Percentiles rank a stretch among this genome's conserved stretches.
Evolutionary conservation across 768 basidiomycete species (phyloP).

Genomic region (Candolleomyces aberdarensis): DNA sequence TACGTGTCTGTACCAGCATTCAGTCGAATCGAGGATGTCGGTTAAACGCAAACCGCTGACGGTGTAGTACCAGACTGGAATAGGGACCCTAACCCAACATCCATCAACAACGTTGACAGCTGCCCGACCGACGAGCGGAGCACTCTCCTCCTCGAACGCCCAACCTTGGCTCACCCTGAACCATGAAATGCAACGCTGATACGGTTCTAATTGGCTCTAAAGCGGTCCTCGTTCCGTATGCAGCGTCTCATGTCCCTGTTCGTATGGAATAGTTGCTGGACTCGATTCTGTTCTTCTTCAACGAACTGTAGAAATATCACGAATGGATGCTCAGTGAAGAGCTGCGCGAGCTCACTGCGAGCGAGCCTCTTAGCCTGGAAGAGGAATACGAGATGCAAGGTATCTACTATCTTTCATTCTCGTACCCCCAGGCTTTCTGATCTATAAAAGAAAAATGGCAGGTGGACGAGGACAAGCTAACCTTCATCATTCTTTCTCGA

Average conservation of each 20-base stretch:
- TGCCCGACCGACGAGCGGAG: too few relatives aligned
- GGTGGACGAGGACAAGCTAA: conserved; percentile 83
- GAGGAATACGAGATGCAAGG: conserved; percentile 91
- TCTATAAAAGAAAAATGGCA: conserved; percentile 72
- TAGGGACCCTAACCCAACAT: too few relatives aligned
- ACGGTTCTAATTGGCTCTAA: conserved; percentile 63
- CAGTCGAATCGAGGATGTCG: too few relatives aligned
- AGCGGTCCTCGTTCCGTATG: conserved; percentile 81
- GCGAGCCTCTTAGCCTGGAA: conserved; percentile 75
- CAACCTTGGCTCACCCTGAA: too few relatives aligned
- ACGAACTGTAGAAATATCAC: conserved; percentile 63
- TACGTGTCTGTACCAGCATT: too few relatives aligned
- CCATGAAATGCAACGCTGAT: conserved; percentile 65
- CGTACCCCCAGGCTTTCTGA: neutral
- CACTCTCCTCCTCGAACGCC: too few relatives aligned
- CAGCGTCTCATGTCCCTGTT: conserved; percentile 50
- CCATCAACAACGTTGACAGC: too few relatives aligned
- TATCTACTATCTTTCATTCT: conserved; percentile 24
- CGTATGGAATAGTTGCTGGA: conserved; percentile 13
- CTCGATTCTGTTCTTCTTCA: neutral
- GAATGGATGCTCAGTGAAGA: conserved; percentile 83
- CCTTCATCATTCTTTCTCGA: conserved; percentile 81
- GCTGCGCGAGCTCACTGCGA: conserved; percentile 75
- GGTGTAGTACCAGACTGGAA: too few relatives aligned
- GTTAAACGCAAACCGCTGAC: too few relatives aligned